Evolutionary conservation across 768 basidiomycete species (phyloP), one percentile per base, ranked within the genome.

Genomic region (Rickenella mellea): DNA sequence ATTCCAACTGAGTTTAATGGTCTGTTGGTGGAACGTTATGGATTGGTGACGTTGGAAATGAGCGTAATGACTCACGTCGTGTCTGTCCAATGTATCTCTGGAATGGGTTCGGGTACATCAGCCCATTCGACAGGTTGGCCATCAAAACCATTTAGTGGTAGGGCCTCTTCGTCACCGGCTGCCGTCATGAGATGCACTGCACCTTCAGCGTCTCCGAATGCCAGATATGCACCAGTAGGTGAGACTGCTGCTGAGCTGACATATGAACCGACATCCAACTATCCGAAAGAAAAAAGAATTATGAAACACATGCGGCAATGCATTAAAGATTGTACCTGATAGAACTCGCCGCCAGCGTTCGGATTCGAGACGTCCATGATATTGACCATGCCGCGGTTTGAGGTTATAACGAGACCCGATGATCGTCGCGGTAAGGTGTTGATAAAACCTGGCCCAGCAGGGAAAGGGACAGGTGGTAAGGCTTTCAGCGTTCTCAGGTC

Each of bases 191-290:
- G 64, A 62, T 94, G 90, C 3, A 97, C 73, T 5, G 69, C 66
- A 14, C 93, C 92, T 31, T 87, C 81, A 0, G 82, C 79, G 53
- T 96, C 92, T 1, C 91, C 93, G 50, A 93, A 91, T 1, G 89
- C 92, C 55, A 98, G 69, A 54, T 90, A 96, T n/a, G 84, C 78
- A 27, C 86, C 90, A 4, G 83, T 83, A 2, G 87, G 80, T 2
- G 91, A 90, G 22, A 96, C 65, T 2, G 92, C 80, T 44, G 80
- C 70, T 25, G 88, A 80, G 5, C 78, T 88, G 41, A 97, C 59
- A 57, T 79, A 91, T 0, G 87, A 80, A 0, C 78, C 53, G n/a
- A 78, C 53, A 48, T 86, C 81, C 37, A 87, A 66, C 83, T 87
- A n/a, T n/a, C 26, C 25, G 24, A n/a, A 27, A 14, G 9, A 7